These are phyloP conservation scores for Bonia amplexicaulis DNA, from an alignment of 176 grass and related monocot species.

Conservation along the genomic window DNA sequence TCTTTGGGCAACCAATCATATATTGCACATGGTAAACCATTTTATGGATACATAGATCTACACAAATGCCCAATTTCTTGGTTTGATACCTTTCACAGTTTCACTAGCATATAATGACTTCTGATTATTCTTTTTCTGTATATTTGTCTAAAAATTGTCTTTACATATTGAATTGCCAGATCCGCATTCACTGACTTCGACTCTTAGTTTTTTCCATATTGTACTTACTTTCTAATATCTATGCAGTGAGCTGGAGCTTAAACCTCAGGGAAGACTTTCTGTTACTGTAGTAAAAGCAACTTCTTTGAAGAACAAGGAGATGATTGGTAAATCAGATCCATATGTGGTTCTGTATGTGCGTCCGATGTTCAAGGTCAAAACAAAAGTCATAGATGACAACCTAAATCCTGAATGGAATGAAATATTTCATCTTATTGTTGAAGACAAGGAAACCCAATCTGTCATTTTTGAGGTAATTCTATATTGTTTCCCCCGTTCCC, in stretches of 20 bases:
- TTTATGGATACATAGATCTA: neutral
- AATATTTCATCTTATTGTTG: constrained; percentile 74
- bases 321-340: constrained; percentile 97
- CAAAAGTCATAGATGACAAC: constrained; percentile 70
- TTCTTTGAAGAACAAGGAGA: constrained; percentile 66
- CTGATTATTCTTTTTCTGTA: constrained; percentile 7
- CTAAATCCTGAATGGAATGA: constrained; percentile 94
- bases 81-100: neutral
- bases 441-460: constrained; percentile 97
- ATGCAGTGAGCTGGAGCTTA: constrained; percentile 85
- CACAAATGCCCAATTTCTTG: neutral
- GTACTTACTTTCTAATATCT: constrained; percentile 6
- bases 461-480: constrained; percentile 77
- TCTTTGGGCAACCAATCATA: neutral
- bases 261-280: constrained; percentile 72
- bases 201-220: constrained; percentile 12
- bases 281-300: constrained; percentile 75
- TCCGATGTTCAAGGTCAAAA: constrained; percentile 93
- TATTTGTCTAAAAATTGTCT: neutral
- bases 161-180: constrained; percentile 4
- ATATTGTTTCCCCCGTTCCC: neutral
- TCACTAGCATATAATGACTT: constrained; percentile 8
- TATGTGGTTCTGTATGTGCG: constrained; percentile 79
- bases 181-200: constrained; percentile 1
- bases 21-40: neutral